Conservation (phyloP, 2,329 filamentous ascomycete genomes). For the Rutstroemia sp. region DNA sequence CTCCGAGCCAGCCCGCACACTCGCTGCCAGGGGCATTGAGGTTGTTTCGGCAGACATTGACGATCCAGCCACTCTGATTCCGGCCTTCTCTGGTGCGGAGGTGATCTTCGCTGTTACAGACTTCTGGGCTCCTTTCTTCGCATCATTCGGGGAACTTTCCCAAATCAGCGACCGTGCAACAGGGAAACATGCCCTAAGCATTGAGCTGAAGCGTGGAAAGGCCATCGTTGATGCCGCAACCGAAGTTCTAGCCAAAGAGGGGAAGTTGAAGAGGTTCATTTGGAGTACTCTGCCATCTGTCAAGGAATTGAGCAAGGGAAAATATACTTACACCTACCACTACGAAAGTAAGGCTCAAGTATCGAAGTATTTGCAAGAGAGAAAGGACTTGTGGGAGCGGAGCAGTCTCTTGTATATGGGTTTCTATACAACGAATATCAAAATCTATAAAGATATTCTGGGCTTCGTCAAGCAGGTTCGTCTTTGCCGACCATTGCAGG, state of each 20-base stretch:
- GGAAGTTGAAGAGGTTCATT: conserved; percentile 17
- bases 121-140: conserved; percentile 24
- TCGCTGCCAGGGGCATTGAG: conserved; percentile 36
- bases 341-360: conserved; percentile 33
- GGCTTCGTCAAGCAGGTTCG: background rate
- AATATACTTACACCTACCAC: conserved; percentile 33
- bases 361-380: conserved; percentile 22
- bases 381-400: conserved; percentile 25
- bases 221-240: conserved; percentile 30
- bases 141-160: conserved; percentile 8
- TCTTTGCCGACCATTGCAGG: conserved; percentile 3
- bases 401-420: conserved; percentile 32
- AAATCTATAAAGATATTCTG: background rate
- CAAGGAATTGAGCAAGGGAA: conserved; percentile 30
- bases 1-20: conserved; percentile 34
- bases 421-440: conserved; percentile 30
- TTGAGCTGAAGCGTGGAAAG: conserved; percentile 28
- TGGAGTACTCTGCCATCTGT: conserved; percentile 22
- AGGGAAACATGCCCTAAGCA: conserved; percentile 17
- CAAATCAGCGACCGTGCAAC: conserved; percentile 16
- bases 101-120: conserved; percentile 35
- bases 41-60: conserved; percentile 30
- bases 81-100: conserved; percentile 32
- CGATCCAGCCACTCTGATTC: conserved; percentile 13
- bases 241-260: conserved; percentile 21